Evolutionary conservation across 805 yeast species (phyloP), one percentile per base, ranked within the genome.

Genomic region (Candida xiaguanensis): DNA sequence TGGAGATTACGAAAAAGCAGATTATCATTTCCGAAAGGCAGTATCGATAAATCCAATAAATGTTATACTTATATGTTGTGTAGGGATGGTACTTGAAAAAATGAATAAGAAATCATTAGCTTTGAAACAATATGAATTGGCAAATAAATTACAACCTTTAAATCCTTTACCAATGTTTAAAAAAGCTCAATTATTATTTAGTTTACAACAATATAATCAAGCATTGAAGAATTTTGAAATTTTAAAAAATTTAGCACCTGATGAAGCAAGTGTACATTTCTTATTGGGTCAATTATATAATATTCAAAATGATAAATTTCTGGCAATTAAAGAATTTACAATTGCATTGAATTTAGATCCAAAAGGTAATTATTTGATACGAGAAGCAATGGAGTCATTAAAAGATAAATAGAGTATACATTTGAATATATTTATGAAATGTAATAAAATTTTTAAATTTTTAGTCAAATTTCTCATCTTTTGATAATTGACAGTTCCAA

Each of bases 211-310:
- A 43, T 88, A 78, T 55, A 77, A 77, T 18, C 78, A 74, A 37
- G 95, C 98, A 0, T 64, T 89, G 42, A 72, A 70, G 27, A 85
- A 80, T 55, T 85, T 93, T 55, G 89, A 85, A 52, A 70, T 72
- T 34, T 72, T 93, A 39, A 78, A 76, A 46, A 75, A 77, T 19
- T 62, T 87, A 39, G 96, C 95, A 0, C 97, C 99, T 0, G 95
- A 91, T 58, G 98, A 91, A 57, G 95, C 96, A 0, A 81, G 87
- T 38, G 95, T 91, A 19, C 98, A 91, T 59, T 88, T 85, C 59
- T 64, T 90, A 30, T 67, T 93, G 33, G 99, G 97, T 8, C 88
- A 88, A 53, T 70, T 90, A 39, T 88, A 89, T 71, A 85, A 82
- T 50, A 75, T 82, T 22, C 77, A 83, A 46, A 81, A 82, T 20